These are phyloP conservation scores for Marasmius sp. DNA, from an alignment of 1,284 basidiomycete genomes.

Conservation along the genomic window DNA sequence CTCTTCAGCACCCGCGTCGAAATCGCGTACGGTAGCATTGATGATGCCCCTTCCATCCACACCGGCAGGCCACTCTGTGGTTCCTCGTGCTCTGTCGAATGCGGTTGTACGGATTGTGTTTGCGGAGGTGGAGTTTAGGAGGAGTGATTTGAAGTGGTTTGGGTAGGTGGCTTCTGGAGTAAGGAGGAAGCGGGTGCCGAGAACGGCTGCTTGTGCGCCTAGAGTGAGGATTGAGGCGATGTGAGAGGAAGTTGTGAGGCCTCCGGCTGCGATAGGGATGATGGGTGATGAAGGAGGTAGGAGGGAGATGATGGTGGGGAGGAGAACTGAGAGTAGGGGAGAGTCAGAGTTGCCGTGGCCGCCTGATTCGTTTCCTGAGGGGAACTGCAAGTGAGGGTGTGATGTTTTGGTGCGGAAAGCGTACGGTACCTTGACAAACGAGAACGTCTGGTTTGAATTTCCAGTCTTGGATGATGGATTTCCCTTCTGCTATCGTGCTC, in stretches of 20 bases:
- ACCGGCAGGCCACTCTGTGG: constrained; percentile 65
- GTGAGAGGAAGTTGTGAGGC: constrained; percentile 56
- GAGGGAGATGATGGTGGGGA: constrained; percentile 54
- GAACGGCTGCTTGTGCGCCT: constrained; percentile 63
- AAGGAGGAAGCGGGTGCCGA: constrained; percentile 74
- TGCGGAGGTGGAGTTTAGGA: constrained; percentile 48
- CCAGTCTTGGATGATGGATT: constrained; percentile 56
- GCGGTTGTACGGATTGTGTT: constrained; percentile 62
- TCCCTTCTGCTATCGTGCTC: constrained; percentile 56
- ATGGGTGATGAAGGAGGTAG: constrained; percentile 46
- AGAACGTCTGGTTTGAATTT: constrained; percentile 57
- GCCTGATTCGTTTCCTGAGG: constrained; percentile 56
- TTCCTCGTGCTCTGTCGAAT: constrained; percentile 63
- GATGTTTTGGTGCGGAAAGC: no score
- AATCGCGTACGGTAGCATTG: constrained; percentile 59
- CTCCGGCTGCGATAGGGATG: constrained; percentile 55
- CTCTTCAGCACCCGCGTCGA: constrained; percentile 50
- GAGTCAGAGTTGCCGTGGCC: constrained; percentile 64
- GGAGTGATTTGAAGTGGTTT: constrained; percentile 52
- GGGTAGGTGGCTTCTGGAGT: constrained; percentile 65
- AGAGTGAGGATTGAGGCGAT: constrained; percentile 63
- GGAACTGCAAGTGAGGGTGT: no score
- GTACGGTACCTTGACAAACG: constrained; percentile 78
- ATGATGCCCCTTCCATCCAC: constrained; percentile 62
- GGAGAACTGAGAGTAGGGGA: constrained; percentile 56